Evolutionary conservation across 495 filamentous ascomycete genomes (phyloP), one percentile per base, ranked within the genome.

Genomic region (Haplographium delicatum): DNA sequence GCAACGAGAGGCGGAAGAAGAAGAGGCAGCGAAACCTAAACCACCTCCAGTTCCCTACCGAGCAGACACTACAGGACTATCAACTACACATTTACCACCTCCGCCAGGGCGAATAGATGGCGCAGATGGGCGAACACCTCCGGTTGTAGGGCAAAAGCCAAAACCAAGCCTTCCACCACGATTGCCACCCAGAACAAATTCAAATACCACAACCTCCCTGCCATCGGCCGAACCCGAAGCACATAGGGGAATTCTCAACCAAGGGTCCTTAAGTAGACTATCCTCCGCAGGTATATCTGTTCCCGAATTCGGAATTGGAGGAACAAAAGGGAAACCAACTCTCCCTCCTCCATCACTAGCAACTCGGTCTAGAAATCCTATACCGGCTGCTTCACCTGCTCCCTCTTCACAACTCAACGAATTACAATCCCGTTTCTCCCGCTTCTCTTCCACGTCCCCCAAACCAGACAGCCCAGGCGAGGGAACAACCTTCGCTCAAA

Each of bases 231-330:
- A 41, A 51, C 58, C 44, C 35, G 66, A 55, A 39, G 44, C 28
- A 57, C 59, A 47, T 54, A 72, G 45, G 61, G 69, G 61, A 62
- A 75, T 62, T 34, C 59, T 91, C 20, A 91, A 91, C 50, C 84
- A 88, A 59, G 77, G 71, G 2, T 79, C 89, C 15, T 61, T 86
- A 27, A 72, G 69, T 28, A 75, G 89, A 19, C 73, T 97, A 5
- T 77, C 83, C 15, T 76, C 80, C 46, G 84, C 90, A 5, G 91
- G 91, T 3, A 74, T 96, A 35, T 87, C 83, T 0, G 89, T 96
- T 2, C 88, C 91, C 1, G 86, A 77, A 0, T 72, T 96, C 34
- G 85, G 85, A 13, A 94, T 95, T 53, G 82, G 82, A 10, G 60
- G 55, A 18, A 44, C 54, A 47, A 40, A 61, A 20, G 54, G 24